These are phyloP conservation scores for Exophiala mesophila DNA, from an alignment of 2,329 filamentous ascomycete species.

Conservation along the genomic window DNA sequence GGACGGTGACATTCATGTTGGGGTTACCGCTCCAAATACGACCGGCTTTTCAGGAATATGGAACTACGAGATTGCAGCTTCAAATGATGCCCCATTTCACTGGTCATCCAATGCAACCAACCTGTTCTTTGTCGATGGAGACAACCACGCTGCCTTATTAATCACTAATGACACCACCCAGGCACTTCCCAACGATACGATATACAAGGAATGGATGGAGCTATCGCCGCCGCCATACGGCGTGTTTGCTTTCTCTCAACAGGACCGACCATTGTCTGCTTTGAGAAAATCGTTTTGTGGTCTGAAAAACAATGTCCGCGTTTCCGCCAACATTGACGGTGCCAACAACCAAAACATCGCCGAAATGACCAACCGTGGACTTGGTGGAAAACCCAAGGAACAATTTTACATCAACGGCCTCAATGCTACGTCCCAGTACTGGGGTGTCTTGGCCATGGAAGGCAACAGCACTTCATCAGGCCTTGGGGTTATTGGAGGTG, in stretches of 20 bases:
- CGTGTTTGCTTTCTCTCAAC: slow-evolving; percentile 66
- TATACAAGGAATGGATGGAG: slow-evolving; percentile 53
- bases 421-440: slow-evolving; percentile 66
- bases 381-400: slow-evolving; percentile 67
- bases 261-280: slow-evolving; percentile 59
- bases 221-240: slow-evolving; percentile 62
- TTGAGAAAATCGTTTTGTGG: slow-evolving; percentile 79
- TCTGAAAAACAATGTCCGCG: slow-evolving; percentile 60
- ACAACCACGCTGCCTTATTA: slow-evolving; percentile 71
- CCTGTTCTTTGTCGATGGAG: slow-evolving; percentile 78
- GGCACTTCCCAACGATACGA: slow-evolving; percentile 40
- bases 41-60: slow-evolving; percentile 62
- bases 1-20: slow-evolving; percentile 67
- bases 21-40: slow-evolving; percentile 65
- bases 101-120: slow-evolving; percentile 46
- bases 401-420: slow-evolving; percentile 81
- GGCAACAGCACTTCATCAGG: slow-evolving; percentile 52
- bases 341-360: slow-evolving; percentile 45
- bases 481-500: slow-evolving; percentile 59
- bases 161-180: slow-evolving; percentile 69
- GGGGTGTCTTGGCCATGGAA: slow-evolving; percentile 64
- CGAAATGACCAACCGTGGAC: slow-evolving; percentile 64
- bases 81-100: slow-evolving; percentile 74
- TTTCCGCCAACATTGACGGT: slow-evolving; percentile 54
- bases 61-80: slow-evolving; percentile 76